phyloP scores from a whole-genome alignment of 106 monocot genomes.

The Dendrobium catenatum region DNA sequence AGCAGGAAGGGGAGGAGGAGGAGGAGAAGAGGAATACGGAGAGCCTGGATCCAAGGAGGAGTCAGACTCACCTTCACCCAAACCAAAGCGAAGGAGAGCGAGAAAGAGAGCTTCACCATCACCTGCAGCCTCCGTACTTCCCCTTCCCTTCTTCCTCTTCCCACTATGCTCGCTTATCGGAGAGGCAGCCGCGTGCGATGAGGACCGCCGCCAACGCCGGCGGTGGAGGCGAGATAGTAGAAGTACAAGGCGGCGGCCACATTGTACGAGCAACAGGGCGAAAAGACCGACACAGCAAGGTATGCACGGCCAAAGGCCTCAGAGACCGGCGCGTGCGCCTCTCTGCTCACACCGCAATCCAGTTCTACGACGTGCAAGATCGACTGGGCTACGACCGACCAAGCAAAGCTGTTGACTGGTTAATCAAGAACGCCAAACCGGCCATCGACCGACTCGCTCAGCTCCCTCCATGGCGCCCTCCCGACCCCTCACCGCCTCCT shows the following conservation, averaged over 20 bases:
- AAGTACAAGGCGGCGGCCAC: constrained; percentile 33
- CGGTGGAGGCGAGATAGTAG: background rate
- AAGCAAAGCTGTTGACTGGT: constrained; percentile 71
- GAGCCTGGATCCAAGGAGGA: constrained; percentile 36
- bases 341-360: constrained; percentile 61
- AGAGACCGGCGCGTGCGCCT: constrained; percentile 66
- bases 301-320: constrained; percentile 58
- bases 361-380: constrained; percentile 73
- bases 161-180: constrained; percentile 2
- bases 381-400: constrained; percentile 67
- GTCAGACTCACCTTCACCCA: background rate
- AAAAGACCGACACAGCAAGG: constrained; percentile 70
- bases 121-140: constrained; percentile 9
- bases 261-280: constrained; percentile 54
- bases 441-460: constrained; percentile 55
- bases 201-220: background rate
- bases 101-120: constrained; percentile 6
- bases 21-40: background rate
- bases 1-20: background rate
- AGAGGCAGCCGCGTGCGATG: background rate
- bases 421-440: constrained; percentile 50
- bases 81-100: background rate
- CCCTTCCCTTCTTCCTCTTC: constrained; percentile 2
- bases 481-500: background rate
- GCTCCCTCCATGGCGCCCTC: constrained; percentile 34